A percentile compares a stretch with the other conserved stretches of the same genome.
Conservation (phyloP, 768 basidiomycete species). For the Nidularia pulvinata region DNA sequence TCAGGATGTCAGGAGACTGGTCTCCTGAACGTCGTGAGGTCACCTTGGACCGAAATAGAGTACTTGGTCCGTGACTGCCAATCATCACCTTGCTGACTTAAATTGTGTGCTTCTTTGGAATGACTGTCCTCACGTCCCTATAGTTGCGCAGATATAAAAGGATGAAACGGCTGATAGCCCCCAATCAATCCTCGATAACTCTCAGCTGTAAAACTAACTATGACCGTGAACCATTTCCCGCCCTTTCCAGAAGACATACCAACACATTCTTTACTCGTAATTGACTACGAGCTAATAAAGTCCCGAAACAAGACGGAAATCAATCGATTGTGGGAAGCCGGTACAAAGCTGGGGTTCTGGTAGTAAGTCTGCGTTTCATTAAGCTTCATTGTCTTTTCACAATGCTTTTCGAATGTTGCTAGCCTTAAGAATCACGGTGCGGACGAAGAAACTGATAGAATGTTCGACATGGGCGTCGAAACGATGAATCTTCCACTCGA, state of each 20-base stretch:
- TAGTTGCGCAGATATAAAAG: too few species aligned
- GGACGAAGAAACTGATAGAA: slow-evolving; percentile 40
- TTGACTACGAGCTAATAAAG: slow-evolving; percentile 52
- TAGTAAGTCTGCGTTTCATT: slow-evolving; percentile 39
- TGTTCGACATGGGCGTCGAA: slow-evolving; percentile 58
- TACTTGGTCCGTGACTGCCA: too few species aligned
- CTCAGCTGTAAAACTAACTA: too few species aligned
- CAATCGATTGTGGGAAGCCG: slow-evolving; percentile 54
- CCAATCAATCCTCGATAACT: too few species aligned
- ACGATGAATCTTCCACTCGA: slow-evolving; percentile 52
- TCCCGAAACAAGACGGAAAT: slow-evolving; percentile 40
- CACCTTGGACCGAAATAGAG: too few species aligned
- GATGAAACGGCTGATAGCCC: too few species aligned
- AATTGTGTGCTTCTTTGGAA: too few species aligned
- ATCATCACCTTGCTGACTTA: too few species aligned
- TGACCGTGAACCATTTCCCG: slow-evolving; percentile 12
- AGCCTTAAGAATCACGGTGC: slow-evolving; percentile 60
- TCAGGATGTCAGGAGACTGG: too few species aligned
- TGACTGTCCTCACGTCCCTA: too few species aligned
- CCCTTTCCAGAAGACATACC: slow-evolving; percentile 52
- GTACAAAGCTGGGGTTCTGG: slow-evolving; percentile 64
- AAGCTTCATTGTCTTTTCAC: neutral
- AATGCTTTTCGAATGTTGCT: neutral
- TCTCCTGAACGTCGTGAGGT: too few species aligned
- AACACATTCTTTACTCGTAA: slow-evolving; percentile 52